These are phyloP conservation scores for Penstemon newberryi DNA, from an alignment of 257 asterid species.

Conservation along the genomic window DNA sequence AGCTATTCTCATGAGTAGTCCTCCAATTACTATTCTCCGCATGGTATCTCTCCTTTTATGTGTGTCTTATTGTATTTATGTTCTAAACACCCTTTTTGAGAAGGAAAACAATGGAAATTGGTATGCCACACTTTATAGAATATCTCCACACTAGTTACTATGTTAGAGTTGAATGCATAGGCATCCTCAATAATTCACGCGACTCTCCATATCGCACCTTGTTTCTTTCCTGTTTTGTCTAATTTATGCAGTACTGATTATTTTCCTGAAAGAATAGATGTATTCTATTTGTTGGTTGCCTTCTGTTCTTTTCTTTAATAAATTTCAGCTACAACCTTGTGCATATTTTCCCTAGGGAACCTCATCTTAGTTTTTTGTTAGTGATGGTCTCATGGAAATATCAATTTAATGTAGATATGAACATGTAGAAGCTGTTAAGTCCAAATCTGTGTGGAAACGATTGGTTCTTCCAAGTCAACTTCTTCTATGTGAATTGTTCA, in stretches of 20 bases:
- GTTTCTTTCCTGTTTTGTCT: no score
- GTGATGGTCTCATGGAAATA: not conserved
- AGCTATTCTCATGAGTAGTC: conserved; percentile 76
- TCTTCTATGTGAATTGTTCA: no score
- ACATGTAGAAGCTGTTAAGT: not conserved
- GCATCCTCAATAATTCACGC: no score
- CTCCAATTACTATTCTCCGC: conserved; percentile 53
- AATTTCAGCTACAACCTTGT: no score
- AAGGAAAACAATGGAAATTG: no score
- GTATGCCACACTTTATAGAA: not conserved
- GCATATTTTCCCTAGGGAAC: not conserved
- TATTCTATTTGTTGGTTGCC: no score
- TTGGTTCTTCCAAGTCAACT: no score
- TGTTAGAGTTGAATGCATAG: not conserved
- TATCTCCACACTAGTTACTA: not conserved
- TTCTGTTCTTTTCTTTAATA: no score
- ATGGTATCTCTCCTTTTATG: conserved; percentile 50
- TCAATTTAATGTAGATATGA: not conserved
- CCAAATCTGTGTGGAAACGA: no score
- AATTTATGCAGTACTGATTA: no score
- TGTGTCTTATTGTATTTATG: conserved; percentile 9
- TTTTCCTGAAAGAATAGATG: no score
- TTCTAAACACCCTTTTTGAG: conserved; percentile 10
- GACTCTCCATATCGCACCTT: no score
- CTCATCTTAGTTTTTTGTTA: not conserved